Base-by-base conservation (phyloP, 345 rosid genomes). In the Murraya koenigii region DNA sequence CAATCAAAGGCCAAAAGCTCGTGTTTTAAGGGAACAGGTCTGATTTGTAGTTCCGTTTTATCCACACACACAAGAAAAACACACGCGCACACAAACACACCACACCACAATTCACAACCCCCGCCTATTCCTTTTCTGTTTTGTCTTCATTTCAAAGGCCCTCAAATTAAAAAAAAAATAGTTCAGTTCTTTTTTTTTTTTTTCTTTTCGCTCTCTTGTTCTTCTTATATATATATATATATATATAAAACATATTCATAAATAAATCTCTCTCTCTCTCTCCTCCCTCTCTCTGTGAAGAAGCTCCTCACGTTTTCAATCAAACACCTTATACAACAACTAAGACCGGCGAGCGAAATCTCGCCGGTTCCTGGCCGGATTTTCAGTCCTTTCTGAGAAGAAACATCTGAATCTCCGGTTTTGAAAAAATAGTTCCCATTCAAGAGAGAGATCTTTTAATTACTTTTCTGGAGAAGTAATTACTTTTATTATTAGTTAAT, bases 311-410 rank as follows among this genome's bases (percentile, higher is more conserved):
- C 52, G 8, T 69, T 69, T 26, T 20, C 65, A 2, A 9, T 35
- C 66, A 52, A 44, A 17, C 22, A 52, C 22, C 56, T 52, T 5
- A 15, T 1, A 4, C 77, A 72, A 39, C 47, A 66, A 15, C 8
- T 25, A 25, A 61, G 63, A 81, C 87, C 89, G 89, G 85, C 85
- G 87, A 69, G 85, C 59, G 63, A 66, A 74, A 66, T 85, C 90
- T 82, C 79, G 87, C 90, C 88, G 90, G 87, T 74, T 2, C 13
- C 66, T 23, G 60, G 71, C 58, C 69, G 80, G 81, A 72, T 61
- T 58, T 79, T 78, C 71, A 15, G 22, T 7, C 15, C n/a, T 75
- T 14, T 58, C 5, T 17, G 64, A 8, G 23, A 13, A 14, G 33
- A 56, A 39, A 55, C 32, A 60, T 75, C 28, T 63, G 25, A 63